Percentiles rank a stretch among this genome's conserved stretches.
These are phyloP conservation scores for Wickerhamiella slavikovae DNA, from an alignment of 805 yeast genomes.

Conservation along the genomic window DNA sequence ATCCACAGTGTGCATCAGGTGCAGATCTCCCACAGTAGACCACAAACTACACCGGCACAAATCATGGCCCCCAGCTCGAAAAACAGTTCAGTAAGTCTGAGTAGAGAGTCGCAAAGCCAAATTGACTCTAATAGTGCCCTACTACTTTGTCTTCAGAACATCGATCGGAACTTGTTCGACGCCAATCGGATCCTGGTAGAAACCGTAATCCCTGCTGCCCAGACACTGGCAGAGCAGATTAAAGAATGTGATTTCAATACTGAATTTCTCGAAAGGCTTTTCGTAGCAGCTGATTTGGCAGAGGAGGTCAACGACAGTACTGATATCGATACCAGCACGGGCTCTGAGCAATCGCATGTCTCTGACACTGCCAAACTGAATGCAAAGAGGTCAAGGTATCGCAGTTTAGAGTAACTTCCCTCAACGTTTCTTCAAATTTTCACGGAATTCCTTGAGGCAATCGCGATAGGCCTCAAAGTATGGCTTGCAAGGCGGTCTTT, in stretches of 20 bases:
- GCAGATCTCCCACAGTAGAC: too few relatives aligned
- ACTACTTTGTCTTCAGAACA: constrained; percentile 54
- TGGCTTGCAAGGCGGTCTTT: constrained; percentile 46
- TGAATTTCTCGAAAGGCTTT: not conserved
- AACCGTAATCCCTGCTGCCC: constrained; percentile 44
- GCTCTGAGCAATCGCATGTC: not conserved
- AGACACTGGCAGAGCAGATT: constrained; percentile 23
- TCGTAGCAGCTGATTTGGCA: not conserved
- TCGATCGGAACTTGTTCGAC: constrained; percentile 50
- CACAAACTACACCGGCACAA: too few relatives aligned
- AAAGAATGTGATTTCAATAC: not conserved
- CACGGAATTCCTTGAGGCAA: constrained; percentile 58
- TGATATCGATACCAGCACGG: not conserved
- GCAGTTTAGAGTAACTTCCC: too few relatives aligned
- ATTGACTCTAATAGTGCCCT: constrained; percentile 21
- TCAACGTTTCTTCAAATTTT: too few relatives aligned
- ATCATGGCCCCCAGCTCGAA: too few relatives aligned
- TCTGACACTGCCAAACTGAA: too few relatives aligned
- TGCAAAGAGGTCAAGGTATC: too few relatives aligned
- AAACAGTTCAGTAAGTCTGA: not conserved
- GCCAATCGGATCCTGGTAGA: constrained; percentile 51
- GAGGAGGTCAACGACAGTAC: not conserved
- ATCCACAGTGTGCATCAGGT: too few relatives aligned
- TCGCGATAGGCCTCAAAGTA: constrained; percentile 87
- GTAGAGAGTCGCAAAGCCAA: not conserved